Conservation (phyloP, 2,329 filamentous ascomycete species). For the Ceratocystis destructans region DNA sequence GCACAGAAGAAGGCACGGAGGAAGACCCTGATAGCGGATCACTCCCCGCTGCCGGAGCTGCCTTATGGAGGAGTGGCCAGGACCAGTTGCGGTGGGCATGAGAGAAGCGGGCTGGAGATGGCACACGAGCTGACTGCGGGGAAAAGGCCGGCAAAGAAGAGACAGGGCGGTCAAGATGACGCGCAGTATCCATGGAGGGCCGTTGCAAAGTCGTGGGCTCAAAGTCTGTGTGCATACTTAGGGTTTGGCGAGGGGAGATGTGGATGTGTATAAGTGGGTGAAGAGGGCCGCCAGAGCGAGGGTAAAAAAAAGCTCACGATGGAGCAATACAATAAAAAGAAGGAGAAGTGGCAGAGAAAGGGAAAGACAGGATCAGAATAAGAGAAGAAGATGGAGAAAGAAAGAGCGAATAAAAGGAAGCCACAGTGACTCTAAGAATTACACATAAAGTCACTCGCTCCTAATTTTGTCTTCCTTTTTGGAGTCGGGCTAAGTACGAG, state of each 20-base stretch:
- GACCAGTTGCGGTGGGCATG: neutral
- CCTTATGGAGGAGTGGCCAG: conserved; percentile 4
- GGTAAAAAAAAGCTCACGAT: neutral
- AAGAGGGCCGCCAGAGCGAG: neutral
- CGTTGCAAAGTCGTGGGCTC: neutral
- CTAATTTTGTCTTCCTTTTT: neutral
- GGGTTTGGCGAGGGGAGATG: neutral
- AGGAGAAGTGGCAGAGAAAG: neutral
- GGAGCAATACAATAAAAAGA: neutral
- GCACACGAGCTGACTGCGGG: neutral
- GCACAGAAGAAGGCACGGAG: neutral
- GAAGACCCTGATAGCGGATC: neutral
- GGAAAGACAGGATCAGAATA: neutral
- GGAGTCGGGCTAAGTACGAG: conserved; percentile 6
- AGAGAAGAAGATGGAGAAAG: neutral
- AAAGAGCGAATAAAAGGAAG: neutral
- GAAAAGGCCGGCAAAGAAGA: neutral
- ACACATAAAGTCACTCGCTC: neutral
- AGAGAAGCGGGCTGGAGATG: neutral
- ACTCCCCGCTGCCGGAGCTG: neutral
- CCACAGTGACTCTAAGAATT: neutral
- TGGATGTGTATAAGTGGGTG: neutral
- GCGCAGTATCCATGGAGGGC: neutral
- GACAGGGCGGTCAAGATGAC: neutral
- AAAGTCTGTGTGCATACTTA: conserved; percentile 3